A percentile compares a stretch with the other conserved stretches of the same genome.
Evolutionary conservation across 306 rosid species (phyloP).

Genomic region (Luffa acutangula): DNA sequence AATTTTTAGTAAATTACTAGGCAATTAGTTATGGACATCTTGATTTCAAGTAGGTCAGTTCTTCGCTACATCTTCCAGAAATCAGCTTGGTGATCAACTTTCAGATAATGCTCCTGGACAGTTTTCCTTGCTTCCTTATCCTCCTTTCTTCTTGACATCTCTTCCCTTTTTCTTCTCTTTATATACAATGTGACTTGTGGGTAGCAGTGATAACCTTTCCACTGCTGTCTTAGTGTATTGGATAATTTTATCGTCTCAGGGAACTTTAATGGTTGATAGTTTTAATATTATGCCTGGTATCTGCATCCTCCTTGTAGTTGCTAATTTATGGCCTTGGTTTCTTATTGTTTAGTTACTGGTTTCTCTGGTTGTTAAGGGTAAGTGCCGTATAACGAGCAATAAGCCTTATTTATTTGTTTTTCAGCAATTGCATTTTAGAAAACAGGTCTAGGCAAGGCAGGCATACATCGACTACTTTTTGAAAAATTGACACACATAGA

Average conservation of each 20-base stretch:
- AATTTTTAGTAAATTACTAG: neutral
- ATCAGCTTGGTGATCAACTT: neutral
- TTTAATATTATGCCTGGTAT: neutral
- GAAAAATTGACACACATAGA: too few species aligned
- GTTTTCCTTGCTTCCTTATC: neutral
- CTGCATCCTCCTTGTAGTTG: neutral
- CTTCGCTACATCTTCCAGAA: neutral
- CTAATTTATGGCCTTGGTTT: neutral
- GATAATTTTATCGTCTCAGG: neutral
- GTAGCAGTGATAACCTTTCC: neutral
- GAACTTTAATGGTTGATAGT: too few species aligned
- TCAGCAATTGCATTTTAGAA: neutral
- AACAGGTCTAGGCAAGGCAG: neutral
- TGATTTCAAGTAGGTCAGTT: neutral
- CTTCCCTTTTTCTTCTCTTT: neutral
- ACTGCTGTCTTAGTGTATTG: neutral
- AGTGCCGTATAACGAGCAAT: neutral
- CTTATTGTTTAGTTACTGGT: neutral
- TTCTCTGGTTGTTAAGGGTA: neutral
- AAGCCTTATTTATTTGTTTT: neutral
- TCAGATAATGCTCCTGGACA: neutral
- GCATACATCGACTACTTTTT: too few species aligned
- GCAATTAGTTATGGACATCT: neutral
- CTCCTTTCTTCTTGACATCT: neutral
- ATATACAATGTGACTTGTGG: too few species aligned